Evolutionary conservation across 225 moss, liverwort and hornwort species (phyloP), one percentile per base, ranked within the genome.

Genomic region (Ulota crispa): DNA sequence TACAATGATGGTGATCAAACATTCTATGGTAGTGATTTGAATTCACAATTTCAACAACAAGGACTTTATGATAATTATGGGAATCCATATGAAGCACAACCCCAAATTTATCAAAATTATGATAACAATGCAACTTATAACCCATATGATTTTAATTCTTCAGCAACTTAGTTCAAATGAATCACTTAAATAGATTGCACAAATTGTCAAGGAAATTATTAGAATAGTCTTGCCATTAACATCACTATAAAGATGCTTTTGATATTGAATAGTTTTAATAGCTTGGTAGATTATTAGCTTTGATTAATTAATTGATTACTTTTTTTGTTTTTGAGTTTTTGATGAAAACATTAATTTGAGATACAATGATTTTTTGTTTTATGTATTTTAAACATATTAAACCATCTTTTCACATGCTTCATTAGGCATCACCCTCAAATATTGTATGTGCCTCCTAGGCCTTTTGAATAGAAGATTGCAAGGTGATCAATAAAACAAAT

Each of bases 11-110:
- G 16, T 18, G 55, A 9, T 55, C 78, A 84, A 68, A 15, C 5
- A 68, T 53, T 26, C 32, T 28, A 77, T 14, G 4, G 3, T 10
- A 20, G 76, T 41, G 24, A 24, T 32, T 20, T 12, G 13, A 47
- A 83, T 54, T 4, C 3, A 18, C 42, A 76, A 76, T 53, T 75
- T 65, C 75, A 86, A 78, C 34, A 76, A 76, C 30, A 32, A 68
- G 9, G 13, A 45, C 1, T 42, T 1, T 45, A 78, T 72, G 42
- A 72, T 43, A 41, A 71, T 12, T 83, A 78, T 26, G 55, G 24
- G 6, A 43, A 2, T 0, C 9, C 32, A 5, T 43, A 65, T 21
- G 31, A 34, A 55, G 45, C 24, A 64, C 71, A 71, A 78, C 19
- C 15, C 54, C 57, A 43, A 62, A 0, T 21, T 62, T 56, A 81